Conservation (phyloP, 192 early-diverging fungal species). For the Backusella luteola region DNA sequence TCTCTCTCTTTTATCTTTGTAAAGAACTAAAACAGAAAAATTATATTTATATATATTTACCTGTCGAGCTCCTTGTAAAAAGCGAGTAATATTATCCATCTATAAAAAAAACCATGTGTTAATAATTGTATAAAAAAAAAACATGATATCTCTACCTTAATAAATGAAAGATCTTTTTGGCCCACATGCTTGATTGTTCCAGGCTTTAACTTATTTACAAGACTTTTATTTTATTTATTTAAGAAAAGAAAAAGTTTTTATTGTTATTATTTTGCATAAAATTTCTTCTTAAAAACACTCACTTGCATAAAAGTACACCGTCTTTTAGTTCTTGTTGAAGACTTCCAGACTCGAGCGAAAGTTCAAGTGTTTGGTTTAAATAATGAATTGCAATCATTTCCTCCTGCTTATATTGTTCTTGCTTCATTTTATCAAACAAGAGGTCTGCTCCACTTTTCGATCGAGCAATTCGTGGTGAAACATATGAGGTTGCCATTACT, state of each 20-base stretch:
- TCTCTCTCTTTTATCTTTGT: neutral
- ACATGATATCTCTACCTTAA: slow-evolving; percentile 46
- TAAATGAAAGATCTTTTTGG: slow-evolving; percentile 69
- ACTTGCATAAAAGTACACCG: slow-evolving; percentile 79
- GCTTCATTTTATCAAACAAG: slow-evolving; percentile 26
- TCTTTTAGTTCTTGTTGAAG: slow-evolving; percentile 65
- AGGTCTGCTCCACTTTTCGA: slow-evolving; percentile 29
- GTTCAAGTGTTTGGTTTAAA: neutral
- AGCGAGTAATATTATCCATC: slow-evolving; percentile 86
- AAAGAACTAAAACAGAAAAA: slow-evolving; percentile 7
- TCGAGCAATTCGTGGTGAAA: slow-evolving; percentile 16
- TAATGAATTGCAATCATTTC: slow-evolving; percentile 17
- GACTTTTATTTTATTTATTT: slow-evolving; percentile 29
- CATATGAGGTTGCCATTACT: slow-evolving; percentile 18
- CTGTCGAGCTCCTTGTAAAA: slow-evolving; percentile 66
- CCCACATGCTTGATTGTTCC: slow-evolving; percentile 72
- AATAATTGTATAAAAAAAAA: neutral
- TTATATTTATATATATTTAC: slow-evolving; percentile 29
- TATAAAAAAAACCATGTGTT: slow-evolving; percentile 26
- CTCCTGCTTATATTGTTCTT: slow-evolving; percentile 21
- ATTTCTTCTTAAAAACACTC: slow-evolving; percentile 25
- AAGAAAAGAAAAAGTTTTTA: neutral
- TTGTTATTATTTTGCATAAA: slow-evolving; percentile 5
- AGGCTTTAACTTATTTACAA: slow-evolving; percentile 78
- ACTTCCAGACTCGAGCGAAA: slow-evolving; percentile 9